Evolutionary conservation across 306 rosid species (phyloP), one percentile per base, ranked within the genome.

Genomic region (Hippophae gyantsensis): DNA sequence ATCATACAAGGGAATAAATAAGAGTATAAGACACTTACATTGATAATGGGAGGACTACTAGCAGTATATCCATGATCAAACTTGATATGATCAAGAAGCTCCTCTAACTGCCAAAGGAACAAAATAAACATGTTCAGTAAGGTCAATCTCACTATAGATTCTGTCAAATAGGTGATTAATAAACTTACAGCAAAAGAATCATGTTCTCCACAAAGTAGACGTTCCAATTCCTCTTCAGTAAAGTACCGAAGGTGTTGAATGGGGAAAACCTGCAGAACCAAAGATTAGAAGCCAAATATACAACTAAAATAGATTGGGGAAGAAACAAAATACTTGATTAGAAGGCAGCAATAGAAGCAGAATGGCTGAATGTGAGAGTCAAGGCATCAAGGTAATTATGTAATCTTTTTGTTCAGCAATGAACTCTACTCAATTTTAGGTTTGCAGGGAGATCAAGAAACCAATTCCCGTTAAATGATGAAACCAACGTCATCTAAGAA

Each of bases 21-120:
- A 45, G 57, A 63, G 7, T 9, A 23, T 27, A 6, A 57, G 67
- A 68, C 44, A 68, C 95, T 69, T 48, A 93, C 99, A 65, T 86
- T 62, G 62, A 81, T 72, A 52, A 93, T 70, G 13, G 99, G 93
- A 71, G 90, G 93, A 75, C 99, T 93, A 79, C 97, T 86, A 56
- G 93, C 85, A 12, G 97, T 86, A 85, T 93, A 93, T 49, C 99
- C 99, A 71, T 93, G 99, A 65, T 93, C 99, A 10, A 93, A 86
- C 74, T 89, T 93, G 27, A 89, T 75, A 75, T 89, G 87, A 76
- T 93, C 99, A 13, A 82, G 82, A 42, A 88, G 90, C 69, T 89
- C 97, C 47, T 62, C 75, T 71, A 84, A 72, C 95, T 93, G 88
- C 62, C 23, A 60, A 65, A 58, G 72, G 43, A 23, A 58, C 13